phyloP scores from a whole-genome alignment of 495 filamentous ascomycete genomes.

The Letharia columbiana region DNA sequence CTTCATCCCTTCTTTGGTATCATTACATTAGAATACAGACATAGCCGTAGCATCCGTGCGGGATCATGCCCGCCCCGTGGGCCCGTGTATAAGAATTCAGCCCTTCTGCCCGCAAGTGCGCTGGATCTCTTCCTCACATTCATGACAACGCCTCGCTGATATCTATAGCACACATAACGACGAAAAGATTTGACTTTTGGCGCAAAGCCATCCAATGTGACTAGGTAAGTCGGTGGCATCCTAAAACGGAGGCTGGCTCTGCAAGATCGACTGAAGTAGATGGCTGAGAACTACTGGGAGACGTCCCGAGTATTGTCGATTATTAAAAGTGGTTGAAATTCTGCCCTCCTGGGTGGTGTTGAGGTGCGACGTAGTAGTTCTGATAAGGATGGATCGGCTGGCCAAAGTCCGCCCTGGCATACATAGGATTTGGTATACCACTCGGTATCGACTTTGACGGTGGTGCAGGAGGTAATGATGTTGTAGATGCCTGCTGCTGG shows the following conservation, averaged over 20 bases:
- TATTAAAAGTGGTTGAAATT: slow-evolving; percentile 15
- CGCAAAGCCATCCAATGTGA: neutral
- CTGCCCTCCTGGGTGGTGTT: slow-evolving; percentile 23
- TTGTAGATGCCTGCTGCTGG: slow-evolving; percentile 26
- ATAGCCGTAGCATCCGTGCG: neutral
- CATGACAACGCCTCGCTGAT: slow-evolving; percentile 15
- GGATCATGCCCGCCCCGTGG: neutral
- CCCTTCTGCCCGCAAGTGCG: neutral
- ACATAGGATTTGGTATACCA: slow-evolving; percentile 56
- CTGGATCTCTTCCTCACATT: slow-evolving; percentile 1
- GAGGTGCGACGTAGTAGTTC: slow-evolving; percentile 47
- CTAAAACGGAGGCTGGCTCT: neutral
- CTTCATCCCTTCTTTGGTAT: slow-evolving; percentile 3
- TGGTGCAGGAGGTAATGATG: slow-evolving; percentile 23
- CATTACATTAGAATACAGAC: slow-evolving; percentile 12
- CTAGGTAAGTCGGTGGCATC: neutral
- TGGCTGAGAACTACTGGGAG: neutral
- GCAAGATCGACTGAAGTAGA: neutral
- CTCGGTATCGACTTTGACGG: slow-evolving; percentile 30
- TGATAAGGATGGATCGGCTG: slow-evolving; percentile 70
- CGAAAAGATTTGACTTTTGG: neutral
- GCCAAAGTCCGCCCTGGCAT: slow-evolving; percentile 59
- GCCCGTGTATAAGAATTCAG: neutral
- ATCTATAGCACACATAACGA: slow-evolving; percentile 7
- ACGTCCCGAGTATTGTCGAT: neutral